These are phyloP conservation scores for Oidium heveae DNA, from an alignment of 2,329 filamentous ascomycete genomes.

Conservation along the genomic window DNA sequence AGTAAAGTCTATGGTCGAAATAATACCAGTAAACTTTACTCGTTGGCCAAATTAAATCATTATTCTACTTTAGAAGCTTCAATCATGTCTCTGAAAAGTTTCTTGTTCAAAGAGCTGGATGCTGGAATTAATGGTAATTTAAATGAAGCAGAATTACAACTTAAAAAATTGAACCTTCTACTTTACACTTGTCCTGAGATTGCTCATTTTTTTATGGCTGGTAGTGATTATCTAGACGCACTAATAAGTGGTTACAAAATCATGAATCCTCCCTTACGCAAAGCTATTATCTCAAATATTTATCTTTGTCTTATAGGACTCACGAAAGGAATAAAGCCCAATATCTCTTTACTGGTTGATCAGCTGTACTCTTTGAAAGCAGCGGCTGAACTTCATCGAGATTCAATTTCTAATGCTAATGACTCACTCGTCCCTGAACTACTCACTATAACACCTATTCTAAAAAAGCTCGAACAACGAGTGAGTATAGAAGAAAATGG, in stretches of 20 bases:
- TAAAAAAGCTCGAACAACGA: conserved; percentile 33
- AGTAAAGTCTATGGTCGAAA: conserved; percentile 41
- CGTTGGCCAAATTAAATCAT: conserved; percentile 26
- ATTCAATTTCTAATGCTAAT: conserved; percentile 27
- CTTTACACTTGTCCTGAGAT: conserved; percentile 32
- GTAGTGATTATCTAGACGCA: conserved; percentile 69
- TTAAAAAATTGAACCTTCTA: conserved; percentile 36
- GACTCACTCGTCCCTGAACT: conserved; percentile 60
- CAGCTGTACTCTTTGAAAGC: conserved; percentile 60
- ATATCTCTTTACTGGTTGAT: conserved; percentile 53
- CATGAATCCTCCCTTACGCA: conserved; percentile 36
- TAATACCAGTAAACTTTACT: conserved; percentile 24
- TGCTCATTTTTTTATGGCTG: conserved; percentile 44
- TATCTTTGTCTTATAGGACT: conserved; percentile 56
- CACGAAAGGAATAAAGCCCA: conserved; percentile 38
- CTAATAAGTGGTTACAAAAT: conserved; percentile 39
- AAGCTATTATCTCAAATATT: conserved; percentile 41
- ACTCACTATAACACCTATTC: conserved; percentile 53
- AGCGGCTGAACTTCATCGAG: conserved; percentile 37
- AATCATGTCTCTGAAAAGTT: conserved; percentile 33
- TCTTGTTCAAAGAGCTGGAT: conserved; percentile 36
- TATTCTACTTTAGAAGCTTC: conserved; percentile 25
- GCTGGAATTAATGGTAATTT: conserved; percentile 29
- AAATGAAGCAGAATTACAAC: conserved; percentile 24
- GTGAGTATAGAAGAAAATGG: conserved; percentile 24